Percentiles rank a stretch among this genome's conserved stretches.
Conservation (phyloP, 768 basidiomycete species). For the Sarcomyxa edulis region DNA sequence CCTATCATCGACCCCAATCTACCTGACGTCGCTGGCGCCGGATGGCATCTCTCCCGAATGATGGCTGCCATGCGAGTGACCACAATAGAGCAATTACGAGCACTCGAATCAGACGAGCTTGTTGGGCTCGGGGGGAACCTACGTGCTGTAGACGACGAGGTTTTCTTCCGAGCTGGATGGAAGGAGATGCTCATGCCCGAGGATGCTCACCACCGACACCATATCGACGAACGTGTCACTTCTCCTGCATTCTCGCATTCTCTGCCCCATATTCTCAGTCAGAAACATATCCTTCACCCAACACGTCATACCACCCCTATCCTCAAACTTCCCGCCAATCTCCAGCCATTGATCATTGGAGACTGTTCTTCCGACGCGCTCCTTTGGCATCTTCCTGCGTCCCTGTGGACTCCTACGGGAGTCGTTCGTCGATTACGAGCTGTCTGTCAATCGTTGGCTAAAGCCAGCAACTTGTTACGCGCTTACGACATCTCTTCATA, state of each 20-base stretch:
- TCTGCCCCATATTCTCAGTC: not conserved
- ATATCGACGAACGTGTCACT: constrained; percentile 6
- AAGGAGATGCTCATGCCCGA: constrained; percentile 38
- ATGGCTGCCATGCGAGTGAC: constrained; percentile 51
- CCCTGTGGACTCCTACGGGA: constrained; percentile 56
- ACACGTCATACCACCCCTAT: constrained; percentile 9
- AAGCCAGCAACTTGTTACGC: constrained; percentile 55
- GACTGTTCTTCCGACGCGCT: constrained; percentile 64
- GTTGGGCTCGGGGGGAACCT: constrained; percentile 43
- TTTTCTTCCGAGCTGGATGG: constrained; percentile 64
- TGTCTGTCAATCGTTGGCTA: constrained; percentile 63
- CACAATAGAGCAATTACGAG: constrained; percentile 58
- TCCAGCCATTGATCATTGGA: constrained; percentile 73
- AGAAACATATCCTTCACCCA: not conserved
- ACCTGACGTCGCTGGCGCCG: constrained; percentile 54
- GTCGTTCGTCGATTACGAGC: constrained; percentile 69
- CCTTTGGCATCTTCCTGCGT: constrained; percentile 55
- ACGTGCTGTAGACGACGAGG: constrained; percentile 62
- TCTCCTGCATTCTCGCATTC: constrained; percentile 1
- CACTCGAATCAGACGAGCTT: constrained; percentile 53
- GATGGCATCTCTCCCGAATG: constrained; percentile 62
- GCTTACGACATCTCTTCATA: constrained; percentile 67
- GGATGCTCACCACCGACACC: constrained; percentile 18
- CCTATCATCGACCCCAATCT: constrained; percentile 57
- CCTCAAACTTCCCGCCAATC: constrained; percentile 20